Evolutionary conservation across 805 yeast genomes (phyloP).

Genomic region (Sugiyamaella americana): DNA sequence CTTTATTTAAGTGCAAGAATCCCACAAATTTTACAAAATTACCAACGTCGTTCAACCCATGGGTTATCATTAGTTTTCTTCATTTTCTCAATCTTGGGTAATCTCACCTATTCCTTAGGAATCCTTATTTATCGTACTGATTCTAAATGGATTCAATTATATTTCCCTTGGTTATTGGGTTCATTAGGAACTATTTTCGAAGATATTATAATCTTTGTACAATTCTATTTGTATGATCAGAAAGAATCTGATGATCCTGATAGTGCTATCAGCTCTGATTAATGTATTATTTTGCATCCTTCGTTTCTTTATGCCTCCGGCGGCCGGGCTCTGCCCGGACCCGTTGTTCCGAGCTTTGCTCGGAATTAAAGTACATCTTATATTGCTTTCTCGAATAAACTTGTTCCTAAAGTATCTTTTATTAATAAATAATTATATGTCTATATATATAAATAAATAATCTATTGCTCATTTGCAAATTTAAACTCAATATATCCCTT

Average conservation of each 20-base stretch:
- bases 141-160: conserved; percentile 49
- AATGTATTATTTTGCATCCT: no score
- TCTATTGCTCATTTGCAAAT: no score
- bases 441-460: no score
- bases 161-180: conserved; percentile 73
- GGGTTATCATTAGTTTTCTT: conserved; percentile 83
- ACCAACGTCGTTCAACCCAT: conserved; percentile 66
- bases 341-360: no score
- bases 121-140: conserved; percentile 63
- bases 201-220: conserved; percentile 58
- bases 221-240: conserved; percentile 60
- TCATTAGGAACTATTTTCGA: conserved; percentile 71
- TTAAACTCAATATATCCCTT: conserved; percentile 14
- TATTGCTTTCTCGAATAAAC: no score
- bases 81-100: conserved; percentile 67
- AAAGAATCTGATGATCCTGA: no score
- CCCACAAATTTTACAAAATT: conserved; percentile 84
- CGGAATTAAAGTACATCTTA: no score
- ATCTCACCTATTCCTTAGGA: conserved; percentile 68
- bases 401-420: no score
- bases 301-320: no score
- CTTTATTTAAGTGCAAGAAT: conserved; percentile 67
- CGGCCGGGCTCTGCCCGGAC: no score
- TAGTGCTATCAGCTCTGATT: no score
- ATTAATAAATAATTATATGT: no score